Conservation (phyloP, 441 rosid genomes). For the Erysimum cheiri region DNA sequence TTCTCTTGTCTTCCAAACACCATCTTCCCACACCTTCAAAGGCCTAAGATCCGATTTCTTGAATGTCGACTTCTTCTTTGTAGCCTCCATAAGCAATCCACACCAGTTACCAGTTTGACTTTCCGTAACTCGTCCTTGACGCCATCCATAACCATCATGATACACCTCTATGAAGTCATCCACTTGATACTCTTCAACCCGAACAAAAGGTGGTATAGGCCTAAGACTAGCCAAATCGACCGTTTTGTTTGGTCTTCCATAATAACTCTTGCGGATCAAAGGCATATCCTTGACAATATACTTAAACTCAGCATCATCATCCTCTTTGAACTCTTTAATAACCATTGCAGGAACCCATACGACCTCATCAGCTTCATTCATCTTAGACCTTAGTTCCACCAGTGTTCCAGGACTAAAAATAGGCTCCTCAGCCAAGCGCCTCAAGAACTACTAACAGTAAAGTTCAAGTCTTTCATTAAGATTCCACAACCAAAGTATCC, state of each 20-base stretch:
- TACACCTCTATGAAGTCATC: slow-evolving; percentile 55
- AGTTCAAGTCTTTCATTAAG: too few relatives aligned
- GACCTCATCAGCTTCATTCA: slow-evolving; percentile 29
- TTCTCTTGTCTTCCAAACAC: slow-evolving; percentile 34
- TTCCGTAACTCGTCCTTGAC: slow-evolving; percentile 45
- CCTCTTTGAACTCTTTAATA: slow-evolving; percentile 47
- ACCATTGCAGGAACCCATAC: slow-evolving; percentile 66
- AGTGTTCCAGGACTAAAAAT: slow-evolving; percentile 30
- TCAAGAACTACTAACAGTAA: too few relatives aligned
- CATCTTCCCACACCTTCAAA: slow-evolving; percentile 44
- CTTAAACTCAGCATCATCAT: slow-evolving; percentile 42
- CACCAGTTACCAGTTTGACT: slow-evolving; percentile 39
- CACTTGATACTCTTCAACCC: slow-evolving; percentile 50
- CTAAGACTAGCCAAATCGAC: slow-evolving; percentile 49
- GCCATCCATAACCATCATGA: slow-evolving; percentile 42
- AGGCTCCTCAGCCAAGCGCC: background rate
- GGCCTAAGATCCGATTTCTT: slow-evolving; percentile 59
- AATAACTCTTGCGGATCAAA: slow-evolving; percentile 24
- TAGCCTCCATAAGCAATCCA: slow-evolving; percentile 50
- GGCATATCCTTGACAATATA: slow-evolving; percentile 51
- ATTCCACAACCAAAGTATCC: too few relatives aligned
- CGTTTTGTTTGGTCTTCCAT: slow-evolving; percentile 25
- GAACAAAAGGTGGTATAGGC: slow-evolving; percentile 53
- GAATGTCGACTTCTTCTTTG: slow-evolving; percentile 45
- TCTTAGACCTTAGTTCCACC: slow-evolving; percentile 53